Conservation (phyloP, 495 filamentous ascomycete genomes). For the Lophiotrema nucula region DNA sequence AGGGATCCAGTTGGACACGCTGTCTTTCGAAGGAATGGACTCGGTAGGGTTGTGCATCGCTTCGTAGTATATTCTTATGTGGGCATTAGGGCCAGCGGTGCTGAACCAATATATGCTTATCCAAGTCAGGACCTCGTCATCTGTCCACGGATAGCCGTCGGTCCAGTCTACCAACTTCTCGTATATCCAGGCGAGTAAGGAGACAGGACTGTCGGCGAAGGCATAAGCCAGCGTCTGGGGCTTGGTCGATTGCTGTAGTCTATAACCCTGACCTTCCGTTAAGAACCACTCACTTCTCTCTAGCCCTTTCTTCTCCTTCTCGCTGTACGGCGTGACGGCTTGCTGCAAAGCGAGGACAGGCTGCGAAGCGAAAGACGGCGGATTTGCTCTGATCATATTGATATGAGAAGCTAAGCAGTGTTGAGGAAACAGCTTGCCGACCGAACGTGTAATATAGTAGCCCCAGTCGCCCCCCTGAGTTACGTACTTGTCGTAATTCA, state of each 20-base stretch:
- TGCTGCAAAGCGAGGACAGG: conserved; percentile 50
- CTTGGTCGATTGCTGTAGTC: conserved; percentile 48
- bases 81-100: conserved; percentile 51
- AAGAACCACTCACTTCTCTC: conserved; percentile 41
- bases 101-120: conserved; percentile 55
- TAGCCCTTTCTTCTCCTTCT: conserved; percentile 42
- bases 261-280: conserved; percentile 46
- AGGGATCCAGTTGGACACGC: neutral
- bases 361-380: conserved; percentile 40
- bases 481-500: conserved; percentile 67
- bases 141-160: conserved; percentile 53
- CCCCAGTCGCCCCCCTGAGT: conserved; percentile 71
- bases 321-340: conserved; percentile 41
- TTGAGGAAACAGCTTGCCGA: conserved; percentile 57
- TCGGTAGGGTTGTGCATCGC: conserved; percentile 34
- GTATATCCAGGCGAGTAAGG: conserved; percentile 55
- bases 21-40: conserved; percentile 23
- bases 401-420: conserved; percentile 63
- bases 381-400: conserved; percentile 53
- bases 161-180: conserved; percentile 55
- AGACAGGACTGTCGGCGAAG: conserved; percentile 52
- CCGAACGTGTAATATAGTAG: conserved; percentile 57
- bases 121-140: conserved; percentile 57
- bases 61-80: conserved; percentile 52
- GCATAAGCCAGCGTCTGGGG: conserved; percentile 54